Percentiles rank a stretch among this genome's conserved stretches.
Evolutionary conservation across 768 basidiomycete genomes (phyloP).

Genomic region (Tulasnella calospora): DNA sequence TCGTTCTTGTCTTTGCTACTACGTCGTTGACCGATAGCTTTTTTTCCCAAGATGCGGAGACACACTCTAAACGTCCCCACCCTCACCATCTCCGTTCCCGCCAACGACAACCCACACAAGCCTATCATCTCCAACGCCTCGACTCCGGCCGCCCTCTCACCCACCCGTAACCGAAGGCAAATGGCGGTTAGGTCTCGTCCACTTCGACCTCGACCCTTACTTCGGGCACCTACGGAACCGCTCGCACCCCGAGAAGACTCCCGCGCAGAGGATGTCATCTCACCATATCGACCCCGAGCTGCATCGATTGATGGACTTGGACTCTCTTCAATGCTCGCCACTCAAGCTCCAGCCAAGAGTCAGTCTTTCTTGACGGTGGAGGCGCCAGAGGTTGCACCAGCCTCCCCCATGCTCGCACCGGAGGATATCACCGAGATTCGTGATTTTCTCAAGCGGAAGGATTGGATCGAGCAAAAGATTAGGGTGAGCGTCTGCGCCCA

Average conservation of each 20-base stretch:
- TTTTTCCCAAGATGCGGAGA: neutral
- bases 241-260: neutral
- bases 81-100: neutral
- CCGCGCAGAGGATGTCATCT: slow-evolving; percentile 1
- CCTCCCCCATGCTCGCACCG: slow-evolving; percentile 17
- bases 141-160: slow-evolving; percentile 2
- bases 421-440: slow-evolving; percentile 28
- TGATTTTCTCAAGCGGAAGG: slow-evolving; percentile 49
- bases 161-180: slow-evolving; percentile 11
- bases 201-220: neutral
- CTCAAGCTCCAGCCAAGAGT: neutral
- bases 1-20: neutral
- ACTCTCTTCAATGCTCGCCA: neutral
- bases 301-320: neutral
- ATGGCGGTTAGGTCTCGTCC: neutral
- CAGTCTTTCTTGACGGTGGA: neutral
- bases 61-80: neutral
- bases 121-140: slow-evolving; percentile 13
- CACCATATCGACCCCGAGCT: neutral
- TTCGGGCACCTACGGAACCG: slow-evolving; percentile 3
- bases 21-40: neutral
- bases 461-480: slow-evolving; percentile 86
- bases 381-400: neutral
- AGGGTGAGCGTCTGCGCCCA: slow-evolving; percentile 45
- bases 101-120: neutral